These are phyloP conservation scores for Phytophthora capsici DNA, from an alignment of 352 stramenopile genomes.

Conservation along the genomic window DNA sequence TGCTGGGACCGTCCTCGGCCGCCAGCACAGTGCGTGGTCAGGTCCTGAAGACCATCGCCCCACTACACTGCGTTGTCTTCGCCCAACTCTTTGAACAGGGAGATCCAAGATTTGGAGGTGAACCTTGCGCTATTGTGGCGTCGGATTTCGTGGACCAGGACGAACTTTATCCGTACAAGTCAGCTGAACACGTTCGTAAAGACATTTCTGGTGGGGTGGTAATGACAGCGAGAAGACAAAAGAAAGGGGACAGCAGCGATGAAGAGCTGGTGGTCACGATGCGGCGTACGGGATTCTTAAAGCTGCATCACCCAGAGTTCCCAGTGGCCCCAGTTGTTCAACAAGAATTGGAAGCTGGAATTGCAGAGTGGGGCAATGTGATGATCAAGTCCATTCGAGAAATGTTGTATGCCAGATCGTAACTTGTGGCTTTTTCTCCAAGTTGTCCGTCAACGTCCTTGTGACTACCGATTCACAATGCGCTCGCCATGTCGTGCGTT, in stretches of 20 bases:
- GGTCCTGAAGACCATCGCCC: too few relatives aligned
- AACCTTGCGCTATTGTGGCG: slow-evolving; percentile 34
- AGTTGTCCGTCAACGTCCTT: too few relatives aligned
- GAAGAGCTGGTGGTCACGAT: slow-evolving; percentile 23
- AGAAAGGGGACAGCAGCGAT: background rate
- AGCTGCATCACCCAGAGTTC: slow-evolving; percentile 23
- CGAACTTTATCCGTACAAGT: slow-evolving; percentile 36
- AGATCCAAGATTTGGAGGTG: slow-evolving; percentile 6
- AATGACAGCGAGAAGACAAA: slow-evolving; percentile 27
- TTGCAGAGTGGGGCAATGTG: slow-evolving; percentile 27
- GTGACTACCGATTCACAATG: background rate
- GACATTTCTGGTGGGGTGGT: slow-evolving; percentile 38
- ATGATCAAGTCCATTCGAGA: slow-evolving; percentile 34
- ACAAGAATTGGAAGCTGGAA: slow-evolving; percentile 24
- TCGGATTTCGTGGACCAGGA: slow-evolving; percentile 42
- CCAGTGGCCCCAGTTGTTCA: slow-evolving; percentile 4
- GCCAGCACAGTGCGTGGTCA: too few relatives aligned
- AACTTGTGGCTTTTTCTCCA: background rate
- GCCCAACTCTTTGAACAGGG: slow-evolving; percentile 24
- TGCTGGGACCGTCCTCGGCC: too few relatives aligned
- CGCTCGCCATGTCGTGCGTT: slow-evolving; percentile 4
- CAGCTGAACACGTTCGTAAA: slow-evolving; percentile 30
- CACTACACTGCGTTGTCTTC: slow-evolving; percentile 33
- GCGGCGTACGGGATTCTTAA: slow-evolving; percentile 19
- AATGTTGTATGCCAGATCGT: slow-evolving; percentile 13